Conservation (phyloP, 2,329 filamentous ascomycete species). For the Chaetoscypha palmicola region DNA sequence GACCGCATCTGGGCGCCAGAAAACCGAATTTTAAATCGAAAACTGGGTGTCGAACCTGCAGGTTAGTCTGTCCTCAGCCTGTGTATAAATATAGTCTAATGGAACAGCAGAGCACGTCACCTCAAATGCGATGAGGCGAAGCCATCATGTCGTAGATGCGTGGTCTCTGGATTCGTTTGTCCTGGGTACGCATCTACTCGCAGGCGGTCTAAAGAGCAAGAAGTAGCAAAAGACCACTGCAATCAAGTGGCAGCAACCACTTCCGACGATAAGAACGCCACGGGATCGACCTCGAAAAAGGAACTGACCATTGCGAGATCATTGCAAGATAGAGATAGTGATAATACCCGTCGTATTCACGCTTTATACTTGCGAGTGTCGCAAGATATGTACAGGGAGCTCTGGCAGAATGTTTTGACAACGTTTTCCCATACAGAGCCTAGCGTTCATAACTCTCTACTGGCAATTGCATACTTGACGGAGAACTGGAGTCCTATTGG, state of each 20-base stretch:
- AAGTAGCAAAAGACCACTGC: background rate
- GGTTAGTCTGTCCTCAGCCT: background rate
- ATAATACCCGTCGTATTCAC: background rate
- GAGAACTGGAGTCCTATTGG: background rate
- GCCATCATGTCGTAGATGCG: background rate
- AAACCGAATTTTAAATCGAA: constrained; percentile 1
- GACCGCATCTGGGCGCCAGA: background rate
- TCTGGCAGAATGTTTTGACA: background rate
- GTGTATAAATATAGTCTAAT: background rate
- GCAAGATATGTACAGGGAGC: background rate
- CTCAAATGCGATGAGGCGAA: constrained; percentile 3
- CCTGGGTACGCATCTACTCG: background rate
- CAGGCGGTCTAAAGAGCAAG: too few species aligned
- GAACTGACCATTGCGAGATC: background rate
- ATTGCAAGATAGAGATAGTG: background rate
- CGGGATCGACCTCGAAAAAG: background rate
- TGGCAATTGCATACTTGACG: background rate
- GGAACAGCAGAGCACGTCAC: background rate
- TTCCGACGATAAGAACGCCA: background rate
- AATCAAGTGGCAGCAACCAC: background rate
- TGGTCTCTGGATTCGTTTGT: background rate
- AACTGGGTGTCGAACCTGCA: background rate
- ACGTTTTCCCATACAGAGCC: background rate
- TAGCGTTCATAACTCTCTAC: background rate
- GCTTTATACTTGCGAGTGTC: background rate